Percentiles rank a stretch among this genome's conserved stretches.
These are phyloP conservation scores for Trypanosoma melophagium DNA, from an alignment of 208 protist species.

Conservation along the genomic window DNA sequence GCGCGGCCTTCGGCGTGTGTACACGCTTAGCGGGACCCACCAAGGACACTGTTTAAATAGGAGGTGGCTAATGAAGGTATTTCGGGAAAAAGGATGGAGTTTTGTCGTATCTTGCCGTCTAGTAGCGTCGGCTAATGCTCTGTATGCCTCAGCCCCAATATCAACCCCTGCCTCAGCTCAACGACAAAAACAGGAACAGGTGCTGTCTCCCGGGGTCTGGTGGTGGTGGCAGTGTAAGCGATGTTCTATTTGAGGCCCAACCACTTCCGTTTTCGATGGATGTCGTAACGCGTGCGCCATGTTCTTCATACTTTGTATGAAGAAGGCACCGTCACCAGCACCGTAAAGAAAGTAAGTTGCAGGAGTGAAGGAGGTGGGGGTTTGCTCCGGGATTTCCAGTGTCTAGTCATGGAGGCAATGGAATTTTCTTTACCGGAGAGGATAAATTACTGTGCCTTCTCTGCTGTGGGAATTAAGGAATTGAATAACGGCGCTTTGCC, in stretches of 20 bases:
- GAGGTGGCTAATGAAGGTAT: neutral
- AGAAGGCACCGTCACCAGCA: neutral
- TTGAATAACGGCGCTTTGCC: neutral
- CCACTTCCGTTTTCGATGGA: slow-evolving; percentile 31
- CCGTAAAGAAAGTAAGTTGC: neutral
- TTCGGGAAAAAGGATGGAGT: too few species aligned
- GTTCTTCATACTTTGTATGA: neutral
- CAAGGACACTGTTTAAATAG: slow-evolving; percentile 16
- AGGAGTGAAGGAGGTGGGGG: neutral
- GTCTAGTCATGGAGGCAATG: neutral
- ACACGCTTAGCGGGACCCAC: slow-evolving; percentile 38
- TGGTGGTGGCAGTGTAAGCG: neutral
- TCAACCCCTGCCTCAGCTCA: neutral
- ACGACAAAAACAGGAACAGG: slow-evolving; percentile 13
- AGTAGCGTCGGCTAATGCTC: slow-evolving; percentile 20
- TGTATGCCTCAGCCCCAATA: neutral
- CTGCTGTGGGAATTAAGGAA: neutral
- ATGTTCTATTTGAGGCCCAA: slow-evolving; percentile 25
- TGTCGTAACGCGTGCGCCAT: slow-evolving; percentile 9
- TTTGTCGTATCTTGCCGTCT: slow-evolving; percentile 27
- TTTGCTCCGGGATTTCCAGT: too few species aligned
- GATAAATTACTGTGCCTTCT: neutral
- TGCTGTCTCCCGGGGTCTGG: neutral
- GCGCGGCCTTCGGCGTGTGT: slow-evolving; percentile 24
- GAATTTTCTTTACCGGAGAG: neutral